phyloP scores from a whole-genome alignment of 2,329 filamentous ascomycete genomes.

The Bipolaris victoriae region DNA sequence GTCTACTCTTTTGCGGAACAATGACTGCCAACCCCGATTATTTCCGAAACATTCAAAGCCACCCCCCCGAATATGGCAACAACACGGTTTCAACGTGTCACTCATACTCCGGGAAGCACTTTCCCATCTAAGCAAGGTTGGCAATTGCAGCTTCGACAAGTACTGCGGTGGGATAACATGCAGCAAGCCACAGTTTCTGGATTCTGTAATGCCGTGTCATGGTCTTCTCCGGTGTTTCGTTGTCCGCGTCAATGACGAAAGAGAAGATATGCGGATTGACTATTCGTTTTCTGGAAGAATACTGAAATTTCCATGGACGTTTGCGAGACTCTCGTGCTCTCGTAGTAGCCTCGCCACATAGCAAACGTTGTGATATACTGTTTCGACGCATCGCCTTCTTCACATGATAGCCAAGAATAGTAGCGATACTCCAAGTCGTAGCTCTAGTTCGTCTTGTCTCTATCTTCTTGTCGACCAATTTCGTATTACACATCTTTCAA shows the following conservation, averaged over 20 bases:
- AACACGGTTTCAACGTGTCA: background rate
- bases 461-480: background rate
- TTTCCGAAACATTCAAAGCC: constrained; percentile 20
- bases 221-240: constrained; percentile 3
- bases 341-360: background rate
- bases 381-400: background rate
- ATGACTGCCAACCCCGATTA: constrained; percentile 13
- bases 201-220: constrained; percentile 1
- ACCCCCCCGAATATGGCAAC: background rate
- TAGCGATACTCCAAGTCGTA: background rate
- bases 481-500: constrained; percentile 18
- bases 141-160: constrained; percentile 1
- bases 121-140: background rate
- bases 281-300: background rate
- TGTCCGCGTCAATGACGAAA: background rate
- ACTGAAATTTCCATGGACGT: background rate
- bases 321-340: background rate
- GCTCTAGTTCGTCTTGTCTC: background rate
- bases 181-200: constrained; percentile 3
- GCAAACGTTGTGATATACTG: constrained; percentile 3
- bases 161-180: background rate
- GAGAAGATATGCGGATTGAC: background rate
- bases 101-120: background rate
- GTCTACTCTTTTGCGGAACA: constrained; percentile 8
- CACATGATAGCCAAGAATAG: background rate